phyloP scores from a whole-genome alignment of 805 yeast species.

The Metschnikowia baotianmanensis region DNA sequence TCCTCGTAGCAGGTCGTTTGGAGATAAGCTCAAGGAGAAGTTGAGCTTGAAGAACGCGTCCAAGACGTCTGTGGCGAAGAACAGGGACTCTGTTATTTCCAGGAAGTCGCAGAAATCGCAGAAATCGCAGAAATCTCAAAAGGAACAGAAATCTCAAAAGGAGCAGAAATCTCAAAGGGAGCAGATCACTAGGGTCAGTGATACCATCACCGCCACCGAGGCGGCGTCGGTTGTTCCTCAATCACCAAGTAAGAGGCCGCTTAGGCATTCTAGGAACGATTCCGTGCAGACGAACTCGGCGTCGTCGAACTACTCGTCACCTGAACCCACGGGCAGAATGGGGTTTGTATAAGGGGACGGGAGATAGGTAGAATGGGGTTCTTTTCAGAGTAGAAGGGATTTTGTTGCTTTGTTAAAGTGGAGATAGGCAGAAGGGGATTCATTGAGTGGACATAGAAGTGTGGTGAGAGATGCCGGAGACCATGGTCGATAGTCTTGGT shows the following conservation, averaged over 20 bases:
- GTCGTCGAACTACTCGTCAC: conserved; percentile 14
- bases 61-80: not conserved
- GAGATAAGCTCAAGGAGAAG: conserved; percentile 15
- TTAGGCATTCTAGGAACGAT: conserved; percentile 10
- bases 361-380: not conserved
- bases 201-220: conserved; percentile 11
- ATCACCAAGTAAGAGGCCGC: conserved; percentile 8
- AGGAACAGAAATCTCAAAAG: too few species aligned
- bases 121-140: too few species aligned
- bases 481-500: too few species aligned
- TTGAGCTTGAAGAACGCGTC: conserved; percentile 10
- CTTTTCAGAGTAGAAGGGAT: not conserved
- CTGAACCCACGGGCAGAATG: conserved; percentile 15
- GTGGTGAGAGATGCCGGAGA: too few species aligned
- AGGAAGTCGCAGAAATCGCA: too few species aligned
- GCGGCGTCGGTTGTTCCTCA: conserved; percentile 4
- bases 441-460: too few species aligned
- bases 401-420: too few species aligned
- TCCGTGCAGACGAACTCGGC: conserved; percentile 14
- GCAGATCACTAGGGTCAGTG: conserved; percentile 17
- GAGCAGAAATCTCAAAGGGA: not conserved
- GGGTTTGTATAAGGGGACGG: conserved; percentile 14
- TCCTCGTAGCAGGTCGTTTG: conserved; percentile 14
- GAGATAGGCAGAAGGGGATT: too few species aligned
- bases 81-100: too few species aligned